Evolutionary conservation across 2,329 filamentous ascomycete genomes (phyloP), one percentile per base, ranked within the genome.

Genomic region (Cercospora beticola): DNA sequence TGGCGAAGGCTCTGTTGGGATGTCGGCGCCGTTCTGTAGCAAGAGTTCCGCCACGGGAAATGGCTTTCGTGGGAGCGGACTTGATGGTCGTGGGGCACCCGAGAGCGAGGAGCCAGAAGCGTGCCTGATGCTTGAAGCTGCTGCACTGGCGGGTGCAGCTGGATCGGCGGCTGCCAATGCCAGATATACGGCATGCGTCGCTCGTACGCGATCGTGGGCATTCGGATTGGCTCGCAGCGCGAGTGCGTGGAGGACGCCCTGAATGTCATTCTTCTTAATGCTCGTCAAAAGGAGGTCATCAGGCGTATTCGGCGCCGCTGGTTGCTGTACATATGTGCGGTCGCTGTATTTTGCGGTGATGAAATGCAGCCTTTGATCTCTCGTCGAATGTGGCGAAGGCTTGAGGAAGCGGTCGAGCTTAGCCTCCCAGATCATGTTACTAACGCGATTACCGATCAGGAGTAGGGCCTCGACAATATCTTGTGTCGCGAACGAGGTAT

Each of bases 341-440:
- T 98, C 93, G 61, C 92, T 91, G 77, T 99, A 99, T 80, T 99
- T 99, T 65, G 91, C 86, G 0, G 93, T 98, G 79, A 99, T 98
- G 79, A 97, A 99, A 74, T 87, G 91, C n/a, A 98, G 84, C 23
- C 95, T 88, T 79, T 97, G 92, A 79, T 99, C 95, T 49, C 95
- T 88, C 5, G 89, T 94, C 26, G 94, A 92, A 74, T 90, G 89
- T 0, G 92, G 86, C 0, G 85, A 83, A 4, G 93, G 93, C 78
- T 97, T 98, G 57, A 87, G 76, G 5, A 86, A 82, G 26, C 86
- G 86, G 68, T 97, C 93, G 26, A 98, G 85, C 70, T 84, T 92
- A 14, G 93, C 90, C 82, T 99, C 95, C 93, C 94, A 99, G 21
- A 99, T 86, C 90, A 94, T 94, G 80, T 99, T 99, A 75, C 94